These are phyloP conservation scores for Euphorbia peplus DNA, from an alignment of 345 rosid species.

Conservation along the genomic window DNA sequence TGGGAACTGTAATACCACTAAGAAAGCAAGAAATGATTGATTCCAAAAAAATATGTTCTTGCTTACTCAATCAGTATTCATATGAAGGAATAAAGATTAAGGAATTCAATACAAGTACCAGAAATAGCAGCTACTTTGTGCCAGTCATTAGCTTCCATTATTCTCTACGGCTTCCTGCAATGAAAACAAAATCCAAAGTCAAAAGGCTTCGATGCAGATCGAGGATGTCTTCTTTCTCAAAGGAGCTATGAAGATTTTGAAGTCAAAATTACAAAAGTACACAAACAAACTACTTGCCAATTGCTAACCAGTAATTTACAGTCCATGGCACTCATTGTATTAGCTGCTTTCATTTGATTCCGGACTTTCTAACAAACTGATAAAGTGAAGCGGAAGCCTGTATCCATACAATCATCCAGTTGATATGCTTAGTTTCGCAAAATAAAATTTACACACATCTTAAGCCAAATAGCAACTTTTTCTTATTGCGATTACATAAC, in stretches of 20 bases:
- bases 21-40: too few species aligned
- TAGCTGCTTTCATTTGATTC: too few species aligned
- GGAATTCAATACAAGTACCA: background rate
- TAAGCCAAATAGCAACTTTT: background rate
- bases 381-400: too few species aligned
- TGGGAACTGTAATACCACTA: too few species aligned
- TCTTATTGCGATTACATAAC: background rate
- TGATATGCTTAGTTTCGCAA: too few species aligned
- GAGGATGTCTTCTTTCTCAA: background rate
- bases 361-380: too few species aligned
- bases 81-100: background rate
- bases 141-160: background rate
- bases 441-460: too few species aligned
- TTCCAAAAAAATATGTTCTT: too few species aligned
- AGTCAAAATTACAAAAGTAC: background rate
- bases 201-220: background rate
- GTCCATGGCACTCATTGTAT: background rate
- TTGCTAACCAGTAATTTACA: too few species aligned
- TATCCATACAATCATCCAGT: too few species aligned
- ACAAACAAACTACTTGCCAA: too few species aligned
- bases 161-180: background rate
- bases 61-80: too few species aligned
- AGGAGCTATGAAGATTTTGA: background rate
- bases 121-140: conserved; percentile 2
- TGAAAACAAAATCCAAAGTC: background rate